phyloP scores from a whole-genome alignment of 306 rosid genomes.

The Adenanthera pavonina region DNA sequence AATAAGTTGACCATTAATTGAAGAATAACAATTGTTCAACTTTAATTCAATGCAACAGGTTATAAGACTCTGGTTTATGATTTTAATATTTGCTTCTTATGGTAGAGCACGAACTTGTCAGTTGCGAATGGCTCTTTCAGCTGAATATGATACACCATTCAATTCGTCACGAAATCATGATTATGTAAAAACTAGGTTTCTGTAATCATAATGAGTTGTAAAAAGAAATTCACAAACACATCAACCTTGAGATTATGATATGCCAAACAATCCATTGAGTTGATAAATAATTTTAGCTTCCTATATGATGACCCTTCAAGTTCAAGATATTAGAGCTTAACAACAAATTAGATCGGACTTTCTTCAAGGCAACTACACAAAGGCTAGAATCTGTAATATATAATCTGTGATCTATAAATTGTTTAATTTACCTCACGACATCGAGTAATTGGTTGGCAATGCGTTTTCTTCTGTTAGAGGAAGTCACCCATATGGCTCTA shows the following conservation, averaged over 20 bases:
- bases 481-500: conserved; percentile 88
- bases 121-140: conserved; percentile 1
- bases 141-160: neutral
- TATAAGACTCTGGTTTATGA: neutral
- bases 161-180: neutral
- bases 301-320: neutral
- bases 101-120: neutral
- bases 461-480: conserved; percentile 73
- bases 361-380: neutral
- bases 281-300: conserved; percentile 6
- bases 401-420: neutral
- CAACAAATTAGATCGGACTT: no score
- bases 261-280: neutral
- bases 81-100: neutral
- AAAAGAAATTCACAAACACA: neutral
- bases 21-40: conserved; percentile 26
- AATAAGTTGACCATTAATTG: conserved; percentile 1
- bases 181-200: neutral
- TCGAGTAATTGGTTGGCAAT: conserved; percentile 76
- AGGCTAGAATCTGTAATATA: neutral
- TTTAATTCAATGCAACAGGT: neutral
- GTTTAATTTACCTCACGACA: conserved; percentile 66
- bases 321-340: neutral
- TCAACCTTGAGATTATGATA: conserved; percentile 8
- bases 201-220: conserved; percentile 2